Percentiles rank a stretch among this genome's conserved stretches.
Evolutionary conservation across 2,329 filamentous ascomycete species (phyloP).

Genomic region (Pseudogymnoascus sp.): DNA sequence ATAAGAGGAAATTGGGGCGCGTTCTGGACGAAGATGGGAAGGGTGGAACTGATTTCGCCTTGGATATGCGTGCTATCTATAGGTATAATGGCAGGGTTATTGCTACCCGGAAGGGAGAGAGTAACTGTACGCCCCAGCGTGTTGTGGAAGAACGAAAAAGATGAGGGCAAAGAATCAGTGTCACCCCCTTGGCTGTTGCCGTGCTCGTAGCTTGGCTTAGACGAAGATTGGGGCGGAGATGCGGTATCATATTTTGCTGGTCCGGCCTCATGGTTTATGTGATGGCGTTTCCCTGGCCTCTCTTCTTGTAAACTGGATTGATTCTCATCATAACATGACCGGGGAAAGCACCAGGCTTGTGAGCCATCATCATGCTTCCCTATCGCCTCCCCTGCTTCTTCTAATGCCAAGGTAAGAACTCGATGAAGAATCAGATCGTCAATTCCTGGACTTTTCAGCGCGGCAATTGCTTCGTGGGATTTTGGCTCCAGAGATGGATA

Average conservation of each 20-base stretch:
- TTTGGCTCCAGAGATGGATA: slow-evolving; percentile 48
- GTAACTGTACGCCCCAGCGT: neutral
- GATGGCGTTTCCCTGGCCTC: neutral
- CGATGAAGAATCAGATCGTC: slow-evolving; percentile 24
- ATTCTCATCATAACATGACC: neutral
- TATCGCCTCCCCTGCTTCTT: slow-evolving; percentile 16
- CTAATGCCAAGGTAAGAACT: slow-evolving; percentile 23
- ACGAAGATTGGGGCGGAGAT: neutral
- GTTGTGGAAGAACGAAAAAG: neutral
- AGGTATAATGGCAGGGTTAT: slow-evolving; percentile 32
- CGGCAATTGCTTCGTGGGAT: slow-evolving; percentile 30
- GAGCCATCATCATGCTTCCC: neutral
- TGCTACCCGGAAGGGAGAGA: slow-evolving; percentile 5
- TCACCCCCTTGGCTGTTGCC: neutral
- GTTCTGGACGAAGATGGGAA: slow-evolving; percentile 34
- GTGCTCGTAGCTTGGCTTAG: neutral
- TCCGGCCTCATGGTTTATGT: neutral
- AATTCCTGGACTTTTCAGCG: slow-evolving; percentile 15
- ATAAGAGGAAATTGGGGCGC: slow-evolving; percentile 57
- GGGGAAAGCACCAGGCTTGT: neutral
- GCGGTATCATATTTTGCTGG: neutral
- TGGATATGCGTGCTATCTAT: slow-evolving; percentile 38
- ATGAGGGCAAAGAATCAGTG: neutral
- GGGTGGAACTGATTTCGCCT: slow-evolving; percentile 39
- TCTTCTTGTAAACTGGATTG: neutral